Evolutionary conservation across 208 protist genomes (phyloP), one percentile per base, ranked within the genome.

Genomic region (Ichthyophonus hoferi): DNA sequence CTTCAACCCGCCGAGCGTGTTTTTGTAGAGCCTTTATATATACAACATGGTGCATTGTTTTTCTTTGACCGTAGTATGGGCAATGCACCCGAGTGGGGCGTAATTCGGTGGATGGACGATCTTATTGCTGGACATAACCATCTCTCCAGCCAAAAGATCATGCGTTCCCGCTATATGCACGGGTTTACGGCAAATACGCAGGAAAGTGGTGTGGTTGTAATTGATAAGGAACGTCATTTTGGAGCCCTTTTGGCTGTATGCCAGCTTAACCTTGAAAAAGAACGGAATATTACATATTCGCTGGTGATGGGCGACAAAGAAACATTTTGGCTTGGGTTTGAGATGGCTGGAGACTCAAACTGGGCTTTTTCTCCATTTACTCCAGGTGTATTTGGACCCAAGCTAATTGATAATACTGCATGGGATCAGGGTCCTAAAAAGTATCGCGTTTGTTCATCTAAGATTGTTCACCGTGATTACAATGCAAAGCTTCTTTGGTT

Each of bases 191-290:
- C 17, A 34, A 2, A 81, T 38, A 2, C 3, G n/a, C 77, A 81
- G n/a, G 77, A 81, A 31, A 81, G 77, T 38, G 77, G 77, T 31
- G 77, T 81, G 2, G 7, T 81, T 2, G 77, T 81, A 31, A 39
- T 81, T n/a, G 77, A 81, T 38, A 81, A 81, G n/a, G 35, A 81
- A 12, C 77, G 33, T 3, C 77, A 81, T 81, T 81, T 81, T 38
- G 17, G 7, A 34, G 2, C 77, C 33, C 77, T 81, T 39, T 14
- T 81, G 7, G 77, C 77, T 38, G 33, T 35, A 14, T 81, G 77
- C n/a, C 77, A 81, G n/a, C 33, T 81, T 3, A 81, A 81, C 33
- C 33, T 39, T 2, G 77, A 81, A 14, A 81, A 81, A 38, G 33
- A 12, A 2, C 24, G 35, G 12, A 35, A 81, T 12, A n/a, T 39